Base-by-base conservation (phyloP, 352 stramenopile species). In the Pythium grandisporangium region DNA sequence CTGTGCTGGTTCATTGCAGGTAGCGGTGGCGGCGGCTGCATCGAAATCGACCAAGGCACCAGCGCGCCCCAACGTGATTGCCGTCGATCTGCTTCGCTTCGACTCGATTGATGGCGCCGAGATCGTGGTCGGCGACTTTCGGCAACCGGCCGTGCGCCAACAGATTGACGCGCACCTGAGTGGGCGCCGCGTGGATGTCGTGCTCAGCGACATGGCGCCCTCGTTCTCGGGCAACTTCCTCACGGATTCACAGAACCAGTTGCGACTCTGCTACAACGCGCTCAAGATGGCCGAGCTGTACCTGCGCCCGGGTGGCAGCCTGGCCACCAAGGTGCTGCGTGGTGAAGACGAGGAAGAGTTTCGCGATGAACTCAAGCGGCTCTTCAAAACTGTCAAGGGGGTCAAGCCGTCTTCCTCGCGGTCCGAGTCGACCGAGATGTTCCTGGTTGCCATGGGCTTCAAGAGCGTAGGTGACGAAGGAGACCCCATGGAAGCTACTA, bases 131-230 rank as follows among this genome's bases (percentile, higher is more conserved):
- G 82, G 82, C 27, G 82, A 95, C 51, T 95, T 95, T 44, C 75
- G 79, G 0, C 67, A 88, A 13, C 48, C 53, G 0, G 50, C 42
- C 2, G 63, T 92, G 35, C 64, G 74, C 35, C 48, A 48, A 14
- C 47, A 88, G 52, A 73, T 95, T 39, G 61, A 62, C 29, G 49
- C 57, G 19, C 55, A 70, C 12, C 52, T 93, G 19, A 46, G 33
- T 20, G 59, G 59, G 8, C 64, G 70, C 27, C 55, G 69, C 22
- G 82, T 51, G 7, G 73, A 89, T 53, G 78, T 92, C 19, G 74
- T 95, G 39, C 66, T 95, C 20, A 93, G 82, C 47, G 82, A 95
- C 65, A 95, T 95, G 82, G 82, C 82, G 35, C 79, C 82, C 30
- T 76, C 72, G 30, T 92, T 93, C 58, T 79, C 73, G 4, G 82